A percentile compares a stretch with the other conserved stretches of the same genome.
phyloP scores from a whole-genome alignment of 1,284 basidiomycete species.

The Cutaneotrichosporon dermatis region DNA sequence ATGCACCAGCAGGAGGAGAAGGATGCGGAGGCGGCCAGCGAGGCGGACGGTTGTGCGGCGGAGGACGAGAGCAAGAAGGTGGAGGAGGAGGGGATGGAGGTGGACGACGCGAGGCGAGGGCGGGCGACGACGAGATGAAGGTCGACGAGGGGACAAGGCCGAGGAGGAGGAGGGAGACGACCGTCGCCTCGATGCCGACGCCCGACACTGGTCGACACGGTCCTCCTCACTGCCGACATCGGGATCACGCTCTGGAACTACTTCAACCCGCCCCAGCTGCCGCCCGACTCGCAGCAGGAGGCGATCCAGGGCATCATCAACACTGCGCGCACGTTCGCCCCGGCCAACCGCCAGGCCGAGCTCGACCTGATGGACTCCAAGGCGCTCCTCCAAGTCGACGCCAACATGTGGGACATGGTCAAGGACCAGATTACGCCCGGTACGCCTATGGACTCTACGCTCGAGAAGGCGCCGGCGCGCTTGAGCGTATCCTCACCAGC shows the following conservation, averaged over 20 bases:
- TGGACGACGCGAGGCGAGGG: conserved; percentile 11
- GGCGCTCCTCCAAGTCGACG: conserved; percentile 37
- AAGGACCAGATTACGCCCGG: conserved; percentile 28
- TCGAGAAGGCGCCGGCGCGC: conserved; percentile 34
- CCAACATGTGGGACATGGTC: conserved; percentile 39
- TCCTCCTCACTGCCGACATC: conserved; percentile 33
- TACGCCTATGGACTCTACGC: conserved; percentile 24
- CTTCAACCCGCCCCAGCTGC: conserved; percentile 22
- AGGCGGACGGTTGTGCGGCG: conserved; percentile 4
- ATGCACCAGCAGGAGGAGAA: conserved; percentile 7
- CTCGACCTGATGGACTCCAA: conserved; percentile 42
- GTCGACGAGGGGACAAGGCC: conserved; percentile 51
- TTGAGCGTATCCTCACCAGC: conserved; percentile 27
- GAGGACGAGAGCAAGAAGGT: no score
- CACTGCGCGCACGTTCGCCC: conserved; percentile 21
- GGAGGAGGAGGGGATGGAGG: conserved; percentile 8
- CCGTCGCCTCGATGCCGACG: conserved; percentile 36
- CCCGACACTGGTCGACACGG: conserved; percentile 38
- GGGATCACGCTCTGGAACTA: conserved; percentile 40
- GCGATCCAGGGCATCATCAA: conserved; percentile 32
- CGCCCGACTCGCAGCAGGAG: conserved; percentile 32
- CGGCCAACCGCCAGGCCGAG: conserved; percentile 36
- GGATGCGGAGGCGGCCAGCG: conserved; percentile 9
- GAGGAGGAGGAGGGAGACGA: conserved; percentile 17
- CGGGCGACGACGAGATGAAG: background rate